Conservation (phyloP, 305 asterid genomes). For the Ilex paraguariensis region DNA sequence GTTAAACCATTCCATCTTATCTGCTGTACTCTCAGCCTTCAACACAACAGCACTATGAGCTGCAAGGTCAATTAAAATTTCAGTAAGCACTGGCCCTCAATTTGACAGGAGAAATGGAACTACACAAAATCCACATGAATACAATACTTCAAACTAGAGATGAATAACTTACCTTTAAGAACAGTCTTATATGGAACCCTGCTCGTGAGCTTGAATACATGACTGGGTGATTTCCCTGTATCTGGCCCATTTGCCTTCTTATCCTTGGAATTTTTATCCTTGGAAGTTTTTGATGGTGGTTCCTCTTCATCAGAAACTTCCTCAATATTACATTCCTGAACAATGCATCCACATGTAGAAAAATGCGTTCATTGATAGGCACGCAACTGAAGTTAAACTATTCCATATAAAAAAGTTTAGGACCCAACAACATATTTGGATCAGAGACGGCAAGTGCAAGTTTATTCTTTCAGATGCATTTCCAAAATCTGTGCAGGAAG, state of each 20-base stretch:
- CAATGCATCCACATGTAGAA: conserved; percentile 6
- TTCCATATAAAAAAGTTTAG: background rate
- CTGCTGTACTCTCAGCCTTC: conserved; percentile 85
- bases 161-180: conserved; percentile 53
- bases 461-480: too few relatives aligned
- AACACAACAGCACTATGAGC: conserved; percentile 89
- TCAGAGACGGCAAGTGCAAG: too few relatives aligned
- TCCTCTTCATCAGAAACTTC: conserved; percentile 71
- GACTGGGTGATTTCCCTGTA: conserved; percentile 68
- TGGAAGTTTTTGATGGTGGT: conserved; percentile 67
- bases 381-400: too few relatives aligned
- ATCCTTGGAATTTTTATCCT: conserved; percentile 73
- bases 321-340: conserved; percentile 93
- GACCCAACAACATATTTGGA: too few relatives aligned
- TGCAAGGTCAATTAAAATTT: conserved; percentile 33
- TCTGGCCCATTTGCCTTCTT: conserved; percentile 88
- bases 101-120: background rate
- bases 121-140: background rate
- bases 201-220: conserved; percentile 69
- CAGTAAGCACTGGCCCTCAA: conserved; percentile 9
- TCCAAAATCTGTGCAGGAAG: background rate
- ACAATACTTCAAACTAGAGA: background rate
- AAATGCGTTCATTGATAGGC: background rate
- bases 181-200: conserved; percentile 91
- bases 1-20: conserved; percentile 78